Base-by-base conservation (phyloP, 31 red algal genomes). In the Asparagopsis taxiformis region DNA sequence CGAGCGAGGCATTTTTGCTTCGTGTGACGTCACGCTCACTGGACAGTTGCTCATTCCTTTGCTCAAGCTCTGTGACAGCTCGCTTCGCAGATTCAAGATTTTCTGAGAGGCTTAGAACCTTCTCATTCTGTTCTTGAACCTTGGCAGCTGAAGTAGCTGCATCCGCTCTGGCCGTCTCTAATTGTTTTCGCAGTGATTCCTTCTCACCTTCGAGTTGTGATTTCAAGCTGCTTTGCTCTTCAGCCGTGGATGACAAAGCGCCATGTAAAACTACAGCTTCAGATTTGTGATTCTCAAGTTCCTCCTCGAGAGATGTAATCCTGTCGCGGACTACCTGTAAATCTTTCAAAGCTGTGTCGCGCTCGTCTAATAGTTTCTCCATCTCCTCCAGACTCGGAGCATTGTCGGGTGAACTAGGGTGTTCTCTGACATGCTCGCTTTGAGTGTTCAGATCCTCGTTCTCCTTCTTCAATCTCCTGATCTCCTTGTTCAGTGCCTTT, bases 401-500 rank as follows among this genome's bases (percentile, higher is more conserved):
- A n/a, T n/a, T n/a, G n/a, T n/a, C n/a, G n/a, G n/a, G n/a, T n/a
- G n/a, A n/a, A n/a, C n/a, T n/a, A n/a, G n/a, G n/a, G n/a, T n/a
- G n/a, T n/a, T n/a, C 55, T 9, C 55, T 9, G 8, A 22, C 55
- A 7, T 59, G 9, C 9, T 59, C 15, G 17, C 11, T 11, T 70
- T 74, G 69, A 31, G 62, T 20, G 28, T 28, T 58, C 19, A 88
- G 57, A 1, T 77, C 64, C 5, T 63, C 26, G 32, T 70, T 88
- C 53, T 88, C 84, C 31, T 64, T 71, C 46, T 72, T 88, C 28
- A 88, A 50, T 24, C 15, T 3, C 19, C 51, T 65, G 28, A 88
- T 77, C 59, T 88, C 39, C 29, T 77, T 88, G 44, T 77, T 88
- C 55, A 88, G 13, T 23, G 31, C 55, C 59, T 88, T 88, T 31